phyloP scores from a whole-genome alignment of 169 alveolate species.

The Plasmodium knowlesi region DNA sequence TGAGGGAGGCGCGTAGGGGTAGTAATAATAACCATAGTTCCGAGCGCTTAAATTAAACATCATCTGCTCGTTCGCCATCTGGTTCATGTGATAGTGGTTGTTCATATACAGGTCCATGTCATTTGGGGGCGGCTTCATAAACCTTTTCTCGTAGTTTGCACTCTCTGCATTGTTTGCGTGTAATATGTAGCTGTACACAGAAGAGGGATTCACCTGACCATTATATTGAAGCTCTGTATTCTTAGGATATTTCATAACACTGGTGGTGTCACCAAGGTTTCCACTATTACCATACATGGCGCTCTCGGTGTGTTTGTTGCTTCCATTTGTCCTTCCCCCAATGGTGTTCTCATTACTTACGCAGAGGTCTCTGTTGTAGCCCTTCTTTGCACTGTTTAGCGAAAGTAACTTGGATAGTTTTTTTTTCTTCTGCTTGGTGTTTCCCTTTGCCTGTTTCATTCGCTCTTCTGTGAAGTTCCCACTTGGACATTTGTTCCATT shows the following conservation, averaged over 20 bases:
- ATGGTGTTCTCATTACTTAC: not conserved
- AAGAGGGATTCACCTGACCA: slow-evolving; percentile 5
- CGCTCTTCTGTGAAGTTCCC: not conserved
- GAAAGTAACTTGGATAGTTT: slow-evolving; percentile 36
- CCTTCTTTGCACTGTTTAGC: slow-evolving; percentile 14
- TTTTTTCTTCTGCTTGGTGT: slow-evolving; percentile 14
- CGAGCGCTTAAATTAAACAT: slow-evolving; percentile 49
- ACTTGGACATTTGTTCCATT: not conserved
- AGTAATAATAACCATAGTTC: slow-evolving; percentile 58
- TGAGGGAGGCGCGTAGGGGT: slow-evolving; percentile 15
- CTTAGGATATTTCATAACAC: not conserved
- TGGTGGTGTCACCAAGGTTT: not conserved
- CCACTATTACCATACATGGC: not conserved
- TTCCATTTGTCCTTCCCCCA: not conserved
- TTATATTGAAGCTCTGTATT: slow-evolving; percentile 13
- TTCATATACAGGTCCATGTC: slow-evolving; percentile 40
- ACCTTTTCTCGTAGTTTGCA: slow-evolving; percentile 27
- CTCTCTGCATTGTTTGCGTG: slow-evolving; percentile 38
- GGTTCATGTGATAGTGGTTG: slow-evolving; percentile 52
- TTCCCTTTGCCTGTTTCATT: slow-evolving; percentile 1
- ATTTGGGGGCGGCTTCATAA: slow-evolving; percentile 37
- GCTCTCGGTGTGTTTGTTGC: not conserved
- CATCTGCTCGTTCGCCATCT: slow-evolving; percentile 44
- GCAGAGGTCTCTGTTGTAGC: not conserved
- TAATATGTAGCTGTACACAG: slow-evolving; percentile 55